Conservation (phyloP, 1,284 basidiomycete genomes). For the Ceratobasidium sp. region DNA sequence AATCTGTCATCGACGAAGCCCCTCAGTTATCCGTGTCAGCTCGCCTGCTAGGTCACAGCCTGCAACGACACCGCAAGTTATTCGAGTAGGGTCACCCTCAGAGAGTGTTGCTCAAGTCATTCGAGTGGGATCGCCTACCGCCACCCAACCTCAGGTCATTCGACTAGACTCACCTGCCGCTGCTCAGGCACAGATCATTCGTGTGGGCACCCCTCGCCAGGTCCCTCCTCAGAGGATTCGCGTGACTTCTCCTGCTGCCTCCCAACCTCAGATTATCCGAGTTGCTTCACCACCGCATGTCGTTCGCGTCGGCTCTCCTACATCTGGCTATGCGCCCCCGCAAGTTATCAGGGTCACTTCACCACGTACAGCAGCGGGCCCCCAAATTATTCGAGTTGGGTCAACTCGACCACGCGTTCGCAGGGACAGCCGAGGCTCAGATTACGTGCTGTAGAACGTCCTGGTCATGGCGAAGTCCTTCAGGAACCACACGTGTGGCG, state of each 20-base stretch:
- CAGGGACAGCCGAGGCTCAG: slow-evolving; percentile 17
- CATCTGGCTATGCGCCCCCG: slow-evolving; percentile 6
- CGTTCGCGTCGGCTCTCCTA: slow-evolving; percentile 22
- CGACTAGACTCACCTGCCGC: slow-evolving; percentile 26
- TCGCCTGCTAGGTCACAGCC: slow-evolving; percentile 1
- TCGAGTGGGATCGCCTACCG: slow-evolving; percentile 13
- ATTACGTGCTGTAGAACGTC: slow-evolving; percentile 18
- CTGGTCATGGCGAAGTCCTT: slow-evolving; percentile 1
- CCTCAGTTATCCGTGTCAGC: slow-evolving; percentile 21
- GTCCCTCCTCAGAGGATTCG: slow-evolving; percentile 16
- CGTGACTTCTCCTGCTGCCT: slow-evolving; percentile 9
- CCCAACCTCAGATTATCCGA: slow-evolving; percentile 25
- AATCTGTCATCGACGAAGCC: slow-evolving; percentile 20
- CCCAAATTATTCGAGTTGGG: slow-evolving; percentile 25
- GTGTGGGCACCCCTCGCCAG: slow-evolving; percentile 6
- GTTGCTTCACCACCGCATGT: slow-evolving; percentile 22
- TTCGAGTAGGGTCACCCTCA: slow-evolving; percentile 1
- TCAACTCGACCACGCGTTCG: slow-evolving; percentile 14
- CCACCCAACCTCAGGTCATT: slow-evolving; percentile 29
- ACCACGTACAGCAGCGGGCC: slow-evolving; percentile 7
- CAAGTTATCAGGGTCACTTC: slow-evolving; percentile 30
- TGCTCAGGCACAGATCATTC: slow-evolving; percentile 15
- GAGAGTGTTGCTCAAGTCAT: slow-evolving; percentile 10
- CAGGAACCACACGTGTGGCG: not conserved
- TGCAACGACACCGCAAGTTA: not conserved